phyloP scores from a whole-genome alignment of 2,329 filamentous ascomycete species.

The Fusarium veterinarium region DNA sequence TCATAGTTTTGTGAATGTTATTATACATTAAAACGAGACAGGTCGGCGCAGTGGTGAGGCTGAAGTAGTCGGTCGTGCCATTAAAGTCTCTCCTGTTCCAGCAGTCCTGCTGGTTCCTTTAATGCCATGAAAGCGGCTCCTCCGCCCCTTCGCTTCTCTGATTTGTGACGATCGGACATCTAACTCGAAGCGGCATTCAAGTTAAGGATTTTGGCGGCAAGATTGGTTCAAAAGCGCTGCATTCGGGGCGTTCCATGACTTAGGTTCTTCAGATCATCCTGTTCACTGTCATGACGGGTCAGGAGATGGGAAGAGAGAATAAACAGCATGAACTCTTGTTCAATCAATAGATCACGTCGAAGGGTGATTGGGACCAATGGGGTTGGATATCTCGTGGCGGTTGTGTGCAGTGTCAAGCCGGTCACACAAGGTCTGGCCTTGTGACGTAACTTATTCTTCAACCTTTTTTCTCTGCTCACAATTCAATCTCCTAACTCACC shows the following conservation, averaged over 20 bases:
- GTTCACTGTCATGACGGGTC: too few relatives aligned
- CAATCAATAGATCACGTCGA: not conserved
- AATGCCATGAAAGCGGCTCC: not conserved
- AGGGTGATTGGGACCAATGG: not conserved
- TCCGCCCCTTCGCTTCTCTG: accelerated
- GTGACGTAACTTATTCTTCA: not conserved
- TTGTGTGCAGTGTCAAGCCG: not conserved
- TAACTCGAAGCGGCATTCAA: not conserved
- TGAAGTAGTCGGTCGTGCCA: not conserved
- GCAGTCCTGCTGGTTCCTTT: not conserved
- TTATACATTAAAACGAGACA: not conserved
- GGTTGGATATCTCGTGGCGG: not conserved
- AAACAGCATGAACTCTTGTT: too few relatives aligned
- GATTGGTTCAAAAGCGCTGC: not conserved
- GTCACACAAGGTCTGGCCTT: not conserved
- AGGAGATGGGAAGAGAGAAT: too few relatives aligned
- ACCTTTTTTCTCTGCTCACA: not conserved
- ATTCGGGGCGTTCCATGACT: accelerated
- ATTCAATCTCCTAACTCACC: not conserved
- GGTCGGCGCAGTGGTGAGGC: too few relatives aligned
- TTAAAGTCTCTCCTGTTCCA: too few relatives aligned
- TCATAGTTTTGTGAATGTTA: accelerated
- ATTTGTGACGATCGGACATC: not conserved
- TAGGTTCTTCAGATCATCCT: too few relatives aligned
- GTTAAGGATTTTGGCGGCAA: accelerated